These are phyloP conservation scores for Candida sithepensis DNA, from an alignment of 805 yeast species.

Conservation along the genomic window DNA sequence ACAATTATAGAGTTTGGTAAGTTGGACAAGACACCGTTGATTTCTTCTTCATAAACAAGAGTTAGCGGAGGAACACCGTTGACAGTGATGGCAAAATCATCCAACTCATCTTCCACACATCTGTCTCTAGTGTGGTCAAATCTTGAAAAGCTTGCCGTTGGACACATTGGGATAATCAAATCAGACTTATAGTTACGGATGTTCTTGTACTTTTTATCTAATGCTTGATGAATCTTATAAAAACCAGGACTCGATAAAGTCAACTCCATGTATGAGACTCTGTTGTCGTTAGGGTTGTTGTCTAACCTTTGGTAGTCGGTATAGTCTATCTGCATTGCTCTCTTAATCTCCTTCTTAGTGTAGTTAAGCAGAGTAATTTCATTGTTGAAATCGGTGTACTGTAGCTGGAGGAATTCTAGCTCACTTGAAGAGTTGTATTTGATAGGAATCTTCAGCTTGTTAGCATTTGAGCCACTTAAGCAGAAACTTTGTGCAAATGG, in stretches of 20 bases:
- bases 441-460: slow-evolving; percentile 56
- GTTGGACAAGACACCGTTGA: slow-evolving; percentile 29
- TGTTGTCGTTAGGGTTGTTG: slow-evolving; percentile 26
- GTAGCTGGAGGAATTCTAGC: slow-evolving; percentile 63
- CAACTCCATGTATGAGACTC: slow-evolving; percentile 57
- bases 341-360: slow-evolving; percentile 53
- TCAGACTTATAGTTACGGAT: slow-evolving; percentile 59
- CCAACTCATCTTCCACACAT: slow-evolving; percentile 63
- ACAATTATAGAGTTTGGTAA: slow-evolving; percentile 30
- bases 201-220: slow-evolving; percentile 54
- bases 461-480: slow-evolving; percentile 36
- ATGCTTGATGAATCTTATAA: slow-evolving; percentile 66
- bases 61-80: slow-evolving; percentile 79
- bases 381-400: slow-evolving; percentile 54
- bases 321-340: slow-evolving; percentile 25
- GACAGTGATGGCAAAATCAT: slow-evolving; percentile 43
- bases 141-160: slow-evolving; percentile 56
- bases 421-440: slow-evolving; percentile 76
- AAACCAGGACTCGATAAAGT: slow-evolving; percentile 70
- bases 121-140: slow-evolving; percentile 36
- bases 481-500: slow-evolving; percentile 71
- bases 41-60: slow-evolving; percentile 49
- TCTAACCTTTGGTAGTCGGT: slow-evolving; percentile 20
- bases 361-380: slow-evolving; percentile 46
- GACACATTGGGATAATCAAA: slow-evolving; percentile 72